phyloP scores from a whole-genome alignment of 2,329 filamentous ascomycete genomes.

The Fusarium sacchari region DNA sequence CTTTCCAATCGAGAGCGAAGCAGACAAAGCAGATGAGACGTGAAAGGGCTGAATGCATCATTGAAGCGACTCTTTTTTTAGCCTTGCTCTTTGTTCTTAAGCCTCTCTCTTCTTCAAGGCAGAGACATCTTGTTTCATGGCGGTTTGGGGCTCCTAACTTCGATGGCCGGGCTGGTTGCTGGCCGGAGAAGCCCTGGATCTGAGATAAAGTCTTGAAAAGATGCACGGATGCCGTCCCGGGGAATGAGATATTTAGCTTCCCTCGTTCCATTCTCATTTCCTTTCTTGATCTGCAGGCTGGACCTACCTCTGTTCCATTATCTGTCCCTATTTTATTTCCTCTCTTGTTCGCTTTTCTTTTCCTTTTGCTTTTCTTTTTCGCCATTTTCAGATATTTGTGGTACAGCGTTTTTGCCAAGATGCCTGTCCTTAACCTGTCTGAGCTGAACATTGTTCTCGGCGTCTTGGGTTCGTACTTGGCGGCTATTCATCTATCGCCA shows the following conservation, averaged over 20 bases:
- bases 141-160: background rate
- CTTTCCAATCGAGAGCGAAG: background rate
- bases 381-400: background rate
- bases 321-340: background rate
- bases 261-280: background rate
- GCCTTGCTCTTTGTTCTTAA: background rate
- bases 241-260: background rate
- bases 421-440: background rate
- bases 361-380: background rate
- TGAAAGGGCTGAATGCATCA: background rate
- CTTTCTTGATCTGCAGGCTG: background rate
- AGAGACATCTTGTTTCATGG: background rate
- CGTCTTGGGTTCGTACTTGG: background rate
- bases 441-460: background rate
- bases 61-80: background rate
- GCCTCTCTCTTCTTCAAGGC: background rate
- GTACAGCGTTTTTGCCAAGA: background rate
- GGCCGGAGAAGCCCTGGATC: background rate
- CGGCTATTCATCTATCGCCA: background rate
- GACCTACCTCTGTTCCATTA: background rate
- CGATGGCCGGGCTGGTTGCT: background rate
- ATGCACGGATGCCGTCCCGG: background rate
- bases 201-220: background rate
- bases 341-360: background rate
- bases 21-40: background rate